Evolutionary conservation across 2,329 filamentous ascomycete species (phyloP), one percentile per base, ranked within the genome.

Genomic region (Fusarium xyrophilum): DNA sequence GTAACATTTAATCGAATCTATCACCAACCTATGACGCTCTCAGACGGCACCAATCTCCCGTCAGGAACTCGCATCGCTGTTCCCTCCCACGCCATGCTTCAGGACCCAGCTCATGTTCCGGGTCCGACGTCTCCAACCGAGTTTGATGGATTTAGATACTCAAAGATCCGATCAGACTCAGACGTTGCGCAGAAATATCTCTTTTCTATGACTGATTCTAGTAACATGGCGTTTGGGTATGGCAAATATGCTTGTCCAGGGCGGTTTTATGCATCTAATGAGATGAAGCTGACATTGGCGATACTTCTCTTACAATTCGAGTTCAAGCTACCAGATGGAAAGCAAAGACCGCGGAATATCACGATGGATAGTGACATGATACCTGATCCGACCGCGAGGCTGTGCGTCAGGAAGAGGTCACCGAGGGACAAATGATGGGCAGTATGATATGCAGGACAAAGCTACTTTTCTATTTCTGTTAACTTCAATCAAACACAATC

Each of bases 171-270:
- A 2, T 33, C 44, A 14, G 44, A 48, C 28, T 48, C 44, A 7
- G 33, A 7, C 7, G 33, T 33, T 33, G n/a, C 28, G 2, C 44
- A 48, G 15, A 48, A 25, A 4, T 48, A 48, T 1, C n/a, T 48
- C 15, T 48, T 48, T n/a, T 33, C 28, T 1, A 25, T 48, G 44
- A 33, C 44, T 23, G 44, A 48, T 19, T 32, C 44, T 6, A 48
- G 28, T 7, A 48, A 48, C 28, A 48, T 48, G 44, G 44, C 44
- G 15, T 48, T 48, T 23, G 44, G 44, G 15, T 48, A 48, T 0
- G 44, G 44, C 3, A 48, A 48, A 7, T 48, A 48, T 25, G 44
- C 28, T 14, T 48, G 44, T 15, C 44, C 44, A 1, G 44, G 44
- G 5, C 7, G 44, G 2, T 48, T 48, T 6, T 48, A 48, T 13